Conservation (phyloP, 2,329 filamentous ascomycete genomes). For the Nakataea oryzae region DNA sequence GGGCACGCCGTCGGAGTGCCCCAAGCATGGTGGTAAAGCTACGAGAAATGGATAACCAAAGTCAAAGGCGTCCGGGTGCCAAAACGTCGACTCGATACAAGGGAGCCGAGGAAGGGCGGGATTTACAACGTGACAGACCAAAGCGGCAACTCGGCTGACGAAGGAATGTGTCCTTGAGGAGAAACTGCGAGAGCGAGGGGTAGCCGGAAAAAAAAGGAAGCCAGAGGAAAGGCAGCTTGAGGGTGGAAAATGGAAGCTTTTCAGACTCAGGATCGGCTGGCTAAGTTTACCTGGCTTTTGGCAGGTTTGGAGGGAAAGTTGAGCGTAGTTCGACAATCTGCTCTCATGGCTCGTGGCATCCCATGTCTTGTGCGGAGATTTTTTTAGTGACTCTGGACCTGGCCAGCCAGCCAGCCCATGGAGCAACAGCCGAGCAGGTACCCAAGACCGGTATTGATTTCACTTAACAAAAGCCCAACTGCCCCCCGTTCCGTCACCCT, state of each 20-base stretch:
- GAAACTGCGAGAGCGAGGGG: background rate
- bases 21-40: background rate
- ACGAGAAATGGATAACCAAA: background rate
- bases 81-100: background rate
- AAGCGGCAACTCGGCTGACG: background rate
- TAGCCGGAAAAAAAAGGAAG: background rate
- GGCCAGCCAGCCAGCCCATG: constrained; percentile 3
- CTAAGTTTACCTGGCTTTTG: background rate
- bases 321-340: background rate
- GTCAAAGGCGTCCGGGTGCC: background rate
- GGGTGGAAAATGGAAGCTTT: background rate
- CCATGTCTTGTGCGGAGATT: constrained; percentile 4
- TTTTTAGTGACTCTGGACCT: constrained; percentile 11
- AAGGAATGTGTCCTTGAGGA: background rate
- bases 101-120: background rate
- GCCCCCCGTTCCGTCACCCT: constrained; percentile 18
- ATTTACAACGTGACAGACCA: background rate
- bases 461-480: constrained; percentile 17
- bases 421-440: constrained; percentile 6
- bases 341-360: background rate
- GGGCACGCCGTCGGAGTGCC: background rate
- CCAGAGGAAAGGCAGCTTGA: background rate
- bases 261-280: background rate
- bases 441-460: constrained; percentile 13
- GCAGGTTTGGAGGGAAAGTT: background rate